A percentile compares a stretch with the other conserved stretches of the same genome.
phyloP scores from a whole-genome alignment of 2,329 filamentous ascomycete genomes.

The Fusarium cicatricum region DNA sequence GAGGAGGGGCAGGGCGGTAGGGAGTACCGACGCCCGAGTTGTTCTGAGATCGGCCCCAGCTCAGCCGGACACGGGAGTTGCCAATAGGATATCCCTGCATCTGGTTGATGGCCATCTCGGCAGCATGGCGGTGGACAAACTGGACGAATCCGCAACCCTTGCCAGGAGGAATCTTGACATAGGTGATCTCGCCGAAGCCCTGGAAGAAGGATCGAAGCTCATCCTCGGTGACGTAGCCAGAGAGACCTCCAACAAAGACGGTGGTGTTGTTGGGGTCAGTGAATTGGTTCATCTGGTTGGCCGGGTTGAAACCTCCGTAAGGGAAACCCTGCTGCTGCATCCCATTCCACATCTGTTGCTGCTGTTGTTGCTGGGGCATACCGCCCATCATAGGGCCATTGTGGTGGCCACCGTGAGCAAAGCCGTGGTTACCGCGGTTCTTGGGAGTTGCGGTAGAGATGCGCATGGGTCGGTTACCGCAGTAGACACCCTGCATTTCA shows the following conservation, averaged over 20 bases:
- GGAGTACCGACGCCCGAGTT: conserved; percentile 98
- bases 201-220: conserved; percentile 99
- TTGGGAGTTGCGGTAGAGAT: conserved; percentile 98
- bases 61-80: conserved; percentile 96
- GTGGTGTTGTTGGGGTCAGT: conserved; percentile 99
- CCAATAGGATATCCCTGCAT: conserved; percentile 99
- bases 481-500: conserved; percentile 99
- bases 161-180: conserved; percentile 99
- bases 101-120: conserved; percentile 99
- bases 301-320: conserved; percentile 57
- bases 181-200: conserved; percentile 98
- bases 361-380: conserved; percentile 47
- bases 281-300: conserved; percentile 92
- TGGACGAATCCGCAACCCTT: conserved; percentile 99
- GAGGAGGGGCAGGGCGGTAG: conserved; percentile 87
- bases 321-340: conserved; percentile 45
- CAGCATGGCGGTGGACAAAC: conserved; percentile 97
- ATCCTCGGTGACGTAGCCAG: conserved; percentile 98
- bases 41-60: conserved; percentile 98
- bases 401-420: conserved; percentile 53
- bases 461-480: conserved; percentile 97
- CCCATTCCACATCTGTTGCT: conserved; percentile 55
- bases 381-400: conserved; percentile 57
- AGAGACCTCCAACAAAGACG: conserved; percentile 96
- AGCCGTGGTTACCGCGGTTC: conserved; percentile 67